phyloP scores from a whole-genome alignment of 345 rosid genomes.

The Acer negundo region DNA sequence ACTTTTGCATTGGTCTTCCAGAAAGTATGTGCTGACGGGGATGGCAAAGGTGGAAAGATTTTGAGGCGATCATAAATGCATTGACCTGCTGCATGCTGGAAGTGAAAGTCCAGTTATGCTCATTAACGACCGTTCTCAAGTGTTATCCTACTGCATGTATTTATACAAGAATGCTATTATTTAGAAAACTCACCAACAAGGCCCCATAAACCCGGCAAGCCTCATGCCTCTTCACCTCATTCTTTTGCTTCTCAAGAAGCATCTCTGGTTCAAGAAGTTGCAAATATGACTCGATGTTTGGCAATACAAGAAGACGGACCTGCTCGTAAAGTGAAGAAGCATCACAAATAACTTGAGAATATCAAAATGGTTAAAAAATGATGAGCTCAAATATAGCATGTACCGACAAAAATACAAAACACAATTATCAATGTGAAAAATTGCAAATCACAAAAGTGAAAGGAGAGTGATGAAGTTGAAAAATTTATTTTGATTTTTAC shows the following conservation, averaged over 20 bases:
- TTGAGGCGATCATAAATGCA: constrained; percentile 68
- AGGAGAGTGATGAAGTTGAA: not conserved
- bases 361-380: not conserved
- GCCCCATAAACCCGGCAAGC: constrained; percentile 96
- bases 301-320: constrained; percentile 79
- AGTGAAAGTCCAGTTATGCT: not conserved
- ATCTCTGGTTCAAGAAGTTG: constrained; percentile 86
- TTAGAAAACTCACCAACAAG: constrained; percentile 56
- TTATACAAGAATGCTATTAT: constrained; percentile 15
- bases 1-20: constrained; percentile 56
- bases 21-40: constrained; percentile 44
- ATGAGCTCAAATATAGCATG: not conserved
- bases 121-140: constrained; percentile 6
- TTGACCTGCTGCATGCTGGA: constrained; percentile 79
- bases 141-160: not conserved
- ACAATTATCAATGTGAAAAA: no score
- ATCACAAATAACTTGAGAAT: constrained; percentile 18
- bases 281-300: constrained; percentile 81
- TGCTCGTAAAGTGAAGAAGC: constrained; percentile 27
- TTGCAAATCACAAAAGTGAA: not conserved
- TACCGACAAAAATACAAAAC: not conserved
- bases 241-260: constrained; percentile 81
- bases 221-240: constrained; percentile 85
- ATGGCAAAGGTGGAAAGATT: constrained; percentile 65
- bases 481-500: not conserved